Base-by-base conservation (phyloP, 2,329 filamentous ascomycete species). In the Claviceps sp. region DNA sequence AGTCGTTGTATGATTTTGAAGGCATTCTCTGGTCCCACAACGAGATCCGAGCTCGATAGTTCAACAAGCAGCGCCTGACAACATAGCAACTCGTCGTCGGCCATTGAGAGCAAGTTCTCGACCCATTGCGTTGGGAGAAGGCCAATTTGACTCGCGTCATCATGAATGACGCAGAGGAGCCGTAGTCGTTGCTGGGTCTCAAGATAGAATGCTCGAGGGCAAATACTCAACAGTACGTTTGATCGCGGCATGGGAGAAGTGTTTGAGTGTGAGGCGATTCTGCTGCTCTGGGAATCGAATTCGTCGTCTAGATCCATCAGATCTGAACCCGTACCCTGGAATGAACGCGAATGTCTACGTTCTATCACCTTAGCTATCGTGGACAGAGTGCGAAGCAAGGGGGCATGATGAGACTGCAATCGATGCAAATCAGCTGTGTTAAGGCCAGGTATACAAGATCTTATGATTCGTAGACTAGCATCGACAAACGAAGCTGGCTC, bases 261-360 rank as follows among this genome's bases (percentile, higher is more conserved):
- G 37, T 66, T 69, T 34, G 69, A 63, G 1, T 62, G 55, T 16
- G 65, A 62, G 48, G 69, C 72, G 26, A 63, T 67, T 24, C 71
- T 72, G 55, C 75, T 81, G 50, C 70, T 70, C 57, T 84, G 79
- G 0, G 80, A 81, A 42, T 79, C 77, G 51, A 84, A 81, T 2
- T 78, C 77, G 13, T 78, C 73, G 59, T 88, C 85, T 5, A 88
- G 60, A 52, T 87, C 82, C 81, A 86, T 84, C 5, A 73, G 62
- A 57, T 84, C 79, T 2, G 68, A 57, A 9, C 72, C 67, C 4
- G 70, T 46, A 59, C 62, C 46, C 68, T 58, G 37, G 59, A 58
- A 22, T 54, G 57, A 2, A 64, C 49, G 58, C 14, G 54, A 34
- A 4, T 56, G 54, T 43, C 55, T 58, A 11, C 56, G 51, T 20